These are phyloP conservation scores for Bertia moriformis DNA, from an alignment of 2,329 filamentous ascomycete genomes.

Conservation along the genomic window DNA sequence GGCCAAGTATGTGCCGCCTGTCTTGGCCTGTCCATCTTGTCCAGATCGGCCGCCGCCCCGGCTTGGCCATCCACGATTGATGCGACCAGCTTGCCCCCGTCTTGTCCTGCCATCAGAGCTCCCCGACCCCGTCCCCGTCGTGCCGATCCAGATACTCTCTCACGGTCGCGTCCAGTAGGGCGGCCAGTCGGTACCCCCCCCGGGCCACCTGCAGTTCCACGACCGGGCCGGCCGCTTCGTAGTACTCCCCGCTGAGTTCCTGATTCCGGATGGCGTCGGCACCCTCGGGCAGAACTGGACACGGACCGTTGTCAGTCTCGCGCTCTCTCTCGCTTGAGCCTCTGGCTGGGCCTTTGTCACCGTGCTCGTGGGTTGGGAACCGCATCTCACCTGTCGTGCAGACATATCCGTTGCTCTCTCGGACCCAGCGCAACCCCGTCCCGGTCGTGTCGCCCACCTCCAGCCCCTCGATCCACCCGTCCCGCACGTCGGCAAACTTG, in stretches of 20 bases:
- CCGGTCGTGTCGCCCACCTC: conserved; percentile 34
- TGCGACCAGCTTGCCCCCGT: no score
- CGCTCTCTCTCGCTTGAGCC: no score
- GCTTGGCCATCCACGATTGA: no score
- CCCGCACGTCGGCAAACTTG: conserved; percentile 32
- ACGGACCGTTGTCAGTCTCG: no score
- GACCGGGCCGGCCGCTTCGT: conserved; percentile 44
- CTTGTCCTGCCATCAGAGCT: no score
- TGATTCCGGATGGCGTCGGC: conserved; percentile 37
- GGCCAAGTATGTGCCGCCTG: no score
- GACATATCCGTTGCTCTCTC: conserved; percentile 34
- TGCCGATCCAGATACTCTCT: no score
- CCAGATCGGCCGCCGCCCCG: no score
- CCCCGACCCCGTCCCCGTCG: no score
- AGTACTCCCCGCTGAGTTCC: conserved; percentile 51
- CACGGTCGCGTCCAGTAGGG: conserved; percentile 50
- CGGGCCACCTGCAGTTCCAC: conserved; percentile 52
- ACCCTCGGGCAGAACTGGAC: conserved; percentile 52
- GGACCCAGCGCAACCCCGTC: conserved; percentile 49
- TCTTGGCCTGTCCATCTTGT: no score
- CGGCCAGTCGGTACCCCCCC: conserved; percentile 56
- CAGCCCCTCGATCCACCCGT: conserved; percentile 41
- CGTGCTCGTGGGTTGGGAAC: neutral
- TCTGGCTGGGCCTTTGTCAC: neutral
- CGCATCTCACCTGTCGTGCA: neutral